A percentile compares a stretch with the other conserved stretches of the same genome.
phyloP scores from a whole-genome alignment of 129 eudicot species.

The Erigeron canadensis region DNA sequence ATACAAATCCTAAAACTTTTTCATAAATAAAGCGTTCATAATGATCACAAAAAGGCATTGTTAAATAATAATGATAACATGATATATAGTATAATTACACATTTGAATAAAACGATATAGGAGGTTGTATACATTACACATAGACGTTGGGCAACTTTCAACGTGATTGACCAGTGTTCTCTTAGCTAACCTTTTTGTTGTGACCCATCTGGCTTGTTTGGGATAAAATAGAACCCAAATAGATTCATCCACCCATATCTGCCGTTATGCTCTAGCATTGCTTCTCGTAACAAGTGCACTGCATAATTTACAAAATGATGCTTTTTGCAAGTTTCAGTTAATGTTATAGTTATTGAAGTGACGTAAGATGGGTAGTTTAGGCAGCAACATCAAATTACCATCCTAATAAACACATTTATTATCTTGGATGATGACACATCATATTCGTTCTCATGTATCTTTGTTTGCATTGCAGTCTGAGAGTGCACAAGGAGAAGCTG shows the following conservation, averaged over 20 bases:
- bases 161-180: neutral
- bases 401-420: neutral
- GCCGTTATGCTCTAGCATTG: too few relatives aligned
- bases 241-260: neutral
- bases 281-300: too few relatives aligned
- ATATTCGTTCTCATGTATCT: neutral
- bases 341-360: too few relatives aligned
- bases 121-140: neutral
- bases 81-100: too few relatives aligned
- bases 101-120: neutral
- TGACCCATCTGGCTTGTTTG: neutral
- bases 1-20: neutral
- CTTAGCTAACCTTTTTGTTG: too few relatives aligned
- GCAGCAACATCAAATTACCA: too few relatives aligned
- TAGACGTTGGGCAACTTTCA: neutral
- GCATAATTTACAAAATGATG: too few relatives aligned
- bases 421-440: neutral
- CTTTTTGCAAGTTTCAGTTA: too few relatives aligned
- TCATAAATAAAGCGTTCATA: neutral
- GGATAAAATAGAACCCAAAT: neutral
- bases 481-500: slow-evolving; percentile 99
- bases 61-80: neutral
- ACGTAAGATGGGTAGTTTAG: too few relatives aligned
- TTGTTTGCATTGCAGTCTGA: slow-evolving; percentile 67
- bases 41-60: slow-evolving; percentile 3